Conservation (phyloP, 2,329 filamentous ascomycete genomes). For the Paramyrothecium sp. region DNA sequence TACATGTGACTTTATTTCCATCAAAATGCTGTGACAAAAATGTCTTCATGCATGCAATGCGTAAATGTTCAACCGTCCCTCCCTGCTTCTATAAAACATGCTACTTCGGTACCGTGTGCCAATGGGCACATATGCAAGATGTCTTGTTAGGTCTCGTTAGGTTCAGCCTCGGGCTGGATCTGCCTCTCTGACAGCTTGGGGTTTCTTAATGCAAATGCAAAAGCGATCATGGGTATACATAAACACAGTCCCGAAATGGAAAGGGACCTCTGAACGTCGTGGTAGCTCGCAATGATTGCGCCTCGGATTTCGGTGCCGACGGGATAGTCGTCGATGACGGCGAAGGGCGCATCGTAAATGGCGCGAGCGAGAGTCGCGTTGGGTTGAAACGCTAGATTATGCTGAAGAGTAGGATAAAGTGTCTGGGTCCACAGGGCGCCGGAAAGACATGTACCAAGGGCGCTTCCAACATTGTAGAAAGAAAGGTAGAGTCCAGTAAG, state of each 20-base stretch:
- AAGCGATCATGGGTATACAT: conserved; percentile 44
- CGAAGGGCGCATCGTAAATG: conserved; percentile 36
- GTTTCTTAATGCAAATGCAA: conserved; percentile 41
- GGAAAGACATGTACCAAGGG: conserved; percentile 37
- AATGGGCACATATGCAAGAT: no score
- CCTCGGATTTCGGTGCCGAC: conserved; percentile 41
- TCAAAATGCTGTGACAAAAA: no score
- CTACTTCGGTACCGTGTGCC: no score
- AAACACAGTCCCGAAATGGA: conserved; percentile 44
- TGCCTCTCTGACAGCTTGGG: conserved; percentile 39
- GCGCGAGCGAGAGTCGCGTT: conserved; percentile 31
- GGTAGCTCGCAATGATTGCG: conserved; percentile 44
- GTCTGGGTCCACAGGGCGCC: conserved; percentile 42
- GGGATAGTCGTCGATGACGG: conserved; percentile 28
- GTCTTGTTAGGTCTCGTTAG: background rate
- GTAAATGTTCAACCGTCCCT: no score
- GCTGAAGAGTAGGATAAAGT: conserved; percentile 27
- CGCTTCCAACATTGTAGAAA: conserved; percentile 40
- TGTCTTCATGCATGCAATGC: no score
- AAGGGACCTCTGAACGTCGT: conserved; percentile 41
- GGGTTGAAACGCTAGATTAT: conserved; percentile 29
- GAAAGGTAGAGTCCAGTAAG: conserved; percentile 37
- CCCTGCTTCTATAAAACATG: no score
- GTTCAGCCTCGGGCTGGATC: conserved; percentile 25
- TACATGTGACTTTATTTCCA: no score